A percentile compares a stretch with the other conserved stretches of the same genome.
phyloP scores from a whole-genome alignment of 768 basidiomycete genomes.

The Postia placenta region DNA sequence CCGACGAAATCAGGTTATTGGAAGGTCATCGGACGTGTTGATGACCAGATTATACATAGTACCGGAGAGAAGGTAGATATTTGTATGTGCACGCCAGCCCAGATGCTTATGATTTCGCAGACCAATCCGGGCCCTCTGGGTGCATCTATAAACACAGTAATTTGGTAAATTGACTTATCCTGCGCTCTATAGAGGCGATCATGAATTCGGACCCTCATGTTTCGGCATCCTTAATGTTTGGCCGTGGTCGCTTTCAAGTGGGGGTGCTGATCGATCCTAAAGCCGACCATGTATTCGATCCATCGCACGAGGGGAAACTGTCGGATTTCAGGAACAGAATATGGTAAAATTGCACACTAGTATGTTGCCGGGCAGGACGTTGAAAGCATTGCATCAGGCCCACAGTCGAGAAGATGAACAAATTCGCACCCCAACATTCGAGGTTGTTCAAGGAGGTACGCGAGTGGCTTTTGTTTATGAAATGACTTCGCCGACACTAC shows the following conservation, averaged over 20 bases:
- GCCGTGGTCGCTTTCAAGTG: conserved; percentile 32
- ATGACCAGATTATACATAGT: conserved; percentile 40
- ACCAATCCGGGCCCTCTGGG: background rate
- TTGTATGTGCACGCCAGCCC: background rate
- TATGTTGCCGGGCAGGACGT: background rate
- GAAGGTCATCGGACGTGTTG: conserved; percentile 35
- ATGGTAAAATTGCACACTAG: conserved; percentile 23
- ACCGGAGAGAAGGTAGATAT: conserved; percentile 33
- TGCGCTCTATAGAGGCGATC: conserved; percentile 25
- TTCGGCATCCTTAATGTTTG: conserved; percentile 31
- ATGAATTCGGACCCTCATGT: conserved; percentile 29
- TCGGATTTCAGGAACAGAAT: conserved; percentile 31
- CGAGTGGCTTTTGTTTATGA: no score
- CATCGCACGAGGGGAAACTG: conserved; percentile 22
- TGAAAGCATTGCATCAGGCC: conserved; percentile 4
- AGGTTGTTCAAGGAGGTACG: conserved; percentile 44
- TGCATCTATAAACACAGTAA: background rate
- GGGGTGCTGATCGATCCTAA: conserved; percentile 36
- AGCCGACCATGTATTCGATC: conserved; percentile 22
- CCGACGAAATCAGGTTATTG: conserved; percentile 31
- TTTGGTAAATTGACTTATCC: background rate
- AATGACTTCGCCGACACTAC: conserved; percentile 6
- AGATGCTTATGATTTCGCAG: background rate
- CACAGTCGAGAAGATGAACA: conserved; percentile 34
- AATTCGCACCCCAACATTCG: conserved; percentile 37